phyloP scores from a whole-genome alignment of 1,284 basidiomycete genomes.

The Trametes versicolor region DNA sequence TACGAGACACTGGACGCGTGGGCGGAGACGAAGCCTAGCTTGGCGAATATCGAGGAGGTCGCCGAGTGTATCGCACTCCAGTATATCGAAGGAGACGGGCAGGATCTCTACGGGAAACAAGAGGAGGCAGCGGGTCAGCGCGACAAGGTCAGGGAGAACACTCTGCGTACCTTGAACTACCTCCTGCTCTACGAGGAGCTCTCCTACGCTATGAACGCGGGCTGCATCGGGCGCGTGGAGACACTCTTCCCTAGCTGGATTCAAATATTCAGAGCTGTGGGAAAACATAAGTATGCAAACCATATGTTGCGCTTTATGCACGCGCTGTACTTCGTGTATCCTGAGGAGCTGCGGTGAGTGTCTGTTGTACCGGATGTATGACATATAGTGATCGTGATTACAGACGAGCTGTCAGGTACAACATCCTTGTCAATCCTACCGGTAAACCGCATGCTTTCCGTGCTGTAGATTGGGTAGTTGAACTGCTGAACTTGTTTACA shows the following conservation, averaged over 20 bases:
- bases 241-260: conserved; percentile 44
- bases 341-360: conserved; percentile 38
- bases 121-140: conserved; percentile 27
- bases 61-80: conserved; percentile 30
- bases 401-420: conserved; percentile 35
- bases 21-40: conserved; percentile 37
- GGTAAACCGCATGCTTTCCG: conserved; percentile 35
- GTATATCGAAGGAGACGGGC: conserved; percentile 31
- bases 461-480: conserved; percentile 40
- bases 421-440: conserved; percentile 41
- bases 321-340: conserved; percentile 45
- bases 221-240: conserved; percentile 50
- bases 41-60: conserved; percentile 30
- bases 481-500: conserved; percentile 38
- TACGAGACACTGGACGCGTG: conserved; percentile 32
- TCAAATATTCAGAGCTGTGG: conserved; percentile 40
- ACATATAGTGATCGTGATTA: background rate
- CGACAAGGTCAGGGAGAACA: conserved; percentile 47
- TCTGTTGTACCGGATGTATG: too few relatives aligned
- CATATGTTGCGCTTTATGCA: conserved; percentile 40
- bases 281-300: conserved; percentile 50
- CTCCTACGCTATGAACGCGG: conserved; percentile 44
- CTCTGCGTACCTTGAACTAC: conserved; percentile 40
- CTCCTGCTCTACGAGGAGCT: conserved; percentile 49
- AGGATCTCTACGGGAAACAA: conserved; percentile 4